Evolutionary conservation across 2,329 filamentous ascomycete genomes (phyloP), one percentile per base, ranked within the genome.

Genomic region (Colletotrichum noveboracense): DNA sequence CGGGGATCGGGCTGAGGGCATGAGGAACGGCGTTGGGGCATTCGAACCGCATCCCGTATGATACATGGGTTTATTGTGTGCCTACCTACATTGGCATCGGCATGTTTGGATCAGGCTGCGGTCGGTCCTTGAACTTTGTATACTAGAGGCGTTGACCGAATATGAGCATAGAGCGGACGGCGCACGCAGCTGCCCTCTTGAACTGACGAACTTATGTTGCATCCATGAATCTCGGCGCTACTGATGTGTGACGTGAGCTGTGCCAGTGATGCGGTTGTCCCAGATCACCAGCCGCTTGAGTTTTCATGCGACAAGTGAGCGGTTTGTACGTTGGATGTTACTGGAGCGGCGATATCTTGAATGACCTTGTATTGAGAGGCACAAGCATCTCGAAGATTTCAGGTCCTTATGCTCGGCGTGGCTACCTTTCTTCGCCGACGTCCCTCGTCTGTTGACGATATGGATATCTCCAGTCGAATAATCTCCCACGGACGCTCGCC

Each of bases 1-100:
- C 43, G 24, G 32, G 62, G 62, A 26, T 43, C 12, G 58, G 70
- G 71, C 58, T 24, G 24, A 36, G 66, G 66, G 74, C 74, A 76
- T 76, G 36, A 67, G 48, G 48, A 34, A 56, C 36, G 75, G 75
- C 72, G 75, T 77, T 77, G 68, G 58, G 67, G 65, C 66, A 66
- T 64, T 72, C 32, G 60, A 66, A 55, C 30, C 26, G 56, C 65
- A 74, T 76, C 36, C 66, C 30, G 58, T 58, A 55, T 24, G 58
- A 72, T 68, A 65, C 70, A 74, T 76, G 34, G 64, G 32, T 32
- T 68, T 58, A 30, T 28, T 12, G 21, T 34, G 16, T 75, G 38
- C 43, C 24, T 28, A 10, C 14, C n/a, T 52, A 52, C 43, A 52
- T 34, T 13, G 56, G 34, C 65, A 68, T 34, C 36, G 58, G 70